Base-by-base conservation (phyloP, 2,329 filamentous ascomycete genomes). In the Chaetomiaceae sp. region DNA sequence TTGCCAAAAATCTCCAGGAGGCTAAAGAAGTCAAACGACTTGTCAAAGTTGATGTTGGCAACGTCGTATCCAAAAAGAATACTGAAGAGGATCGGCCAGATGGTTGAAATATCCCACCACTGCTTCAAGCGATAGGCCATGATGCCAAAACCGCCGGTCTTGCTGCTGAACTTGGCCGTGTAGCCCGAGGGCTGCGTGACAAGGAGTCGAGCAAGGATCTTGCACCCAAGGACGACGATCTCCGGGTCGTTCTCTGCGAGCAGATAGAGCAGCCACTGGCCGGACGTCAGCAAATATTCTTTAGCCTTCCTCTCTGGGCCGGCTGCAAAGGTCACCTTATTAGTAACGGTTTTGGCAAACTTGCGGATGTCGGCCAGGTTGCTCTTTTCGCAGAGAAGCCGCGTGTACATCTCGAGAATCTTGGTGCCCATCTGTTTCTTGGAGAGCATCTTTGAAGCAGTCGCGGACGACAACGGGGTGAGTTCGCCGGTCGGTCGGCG, bases 291-390 rank as follows among this genome's bases (percentile, higher is more conserved):
- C 58, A 60, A 62, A 48, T 60, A 62, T 51, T 59, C 53, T 31
- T 46, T 39, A 25, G 50, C 42, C 48, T 55, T 53, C 19, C 53
- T 44, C 49, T 50, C 55, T 46, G 53, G 52, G 58, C 58, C 56
- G 50, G 53, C 44, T 39, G 50, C 53, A 50, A 57, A 55, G 68
- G 74, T 63, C 73, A 89, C 87, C 78, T 96, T 96, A 60, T 95
- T 96, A 19, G 92, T 96, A 8, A 99, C 92, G 1, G 92, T 95
- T 63, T 86, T 87, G 5, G 90, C 89, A 73, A 99, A 97, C 61
- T 90, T 93, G 63, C 85, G 82, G 50, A 96, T 86, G 55, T 86
- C 83, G 13, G 73, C 73, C 9, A 78, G 70, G 57, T 85, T 89
- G 19, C 78, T 78, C 60, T 82, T 81, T 55, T 88, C 83, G 62